Evolutionary conservation across 116 monocot genomes (phyloP), one percentile per base, ranked within the genome.

Genomic region (Posidonia oceanica): DNA sequence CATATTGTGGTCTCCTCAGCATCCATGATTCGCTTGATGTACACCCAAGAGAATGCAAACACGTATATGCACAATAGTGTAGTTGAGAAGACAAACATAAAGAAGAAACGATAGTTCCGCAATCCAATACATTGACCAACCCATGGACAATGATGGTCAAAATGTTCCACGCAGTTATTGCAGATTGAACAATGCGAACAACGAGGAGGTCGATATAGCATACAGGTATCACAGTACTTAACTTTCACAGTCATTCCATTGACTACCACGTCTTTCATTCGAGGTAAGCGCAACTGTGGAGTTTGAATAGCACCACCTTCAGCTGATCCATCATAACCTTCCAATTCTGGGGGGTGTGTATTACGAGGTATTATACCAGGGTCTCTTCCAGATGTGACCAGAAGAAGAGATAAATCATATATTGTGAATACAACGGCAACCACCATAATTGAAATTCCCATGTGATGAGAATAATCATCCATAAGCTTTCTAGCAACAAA

Each of bases 141-240:
- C 91, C 91, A 88, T 22, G 91, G 88, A 58, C 91, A 91, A 74
- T 91, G 91, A 71, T 91, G 91, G 61, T 91, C 91, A 70, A 91
- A 91, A 5, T 83, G 83, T 70, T 87, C 71, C 22, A 91, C 91
- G 66, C 87, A 91, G 66, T 91, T 91, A 68, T 91, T 81, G 85
- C 91, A 91, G 60, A 91, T 91, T 69, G 91, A 91, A 66, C 91
- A 91, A 59, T 91, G 91, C 2, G 91, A 91, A 72, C 91, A 91
- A 22, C 91, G 85, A 71, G 91, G 91, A 64, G 91, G 91, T 8
- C 87, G 76, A 78, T 91, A 91, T 54, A 91, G 81, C 91, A 87
- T 87, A 77, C 91, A 87, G n/a, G 91, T 87, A 29, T 91, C 85
- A 69, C 91, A 91, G 57, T 91, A 91, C 69, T 91, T 91, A 42